A percentile compares a stretch with the other conserved stretches of the same genome.
Conservation (phyloP, 345 rosid genomes). For the Aurinia saxatilis region DNA sequence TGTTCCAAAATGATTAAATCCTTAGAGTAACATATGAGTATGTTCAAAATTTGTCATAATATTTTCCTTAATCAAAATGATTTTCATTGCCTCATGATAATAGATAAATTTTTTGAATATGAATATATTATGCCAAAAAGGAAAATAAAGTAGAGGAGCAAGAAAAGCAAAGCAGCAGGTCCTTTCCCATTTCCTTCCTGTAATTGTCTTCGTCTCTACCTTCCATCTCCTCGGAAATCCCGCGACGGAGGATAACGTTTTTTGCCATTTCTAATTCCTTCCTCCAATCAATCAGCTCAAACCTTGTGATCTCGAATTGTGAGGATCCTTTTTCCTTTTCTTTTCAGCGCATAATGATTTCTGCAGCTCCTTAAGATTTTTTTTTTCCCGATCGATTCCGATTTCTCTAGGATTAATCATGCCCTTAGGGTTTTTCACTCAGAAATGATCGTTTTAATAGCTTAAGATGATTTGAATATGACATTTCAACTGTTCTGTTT, state of each 20-base stretch:
- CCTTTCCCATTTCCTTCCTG: neutral
- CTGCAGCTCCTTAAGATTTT: neutral
- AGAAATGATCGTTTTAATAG: neutral
- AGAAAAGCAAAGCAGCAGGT: slow-evolving; percentile 18
- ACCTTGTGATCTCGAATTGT: slow-evolving; percentile 24
- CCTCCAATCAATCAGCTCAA: neutral
- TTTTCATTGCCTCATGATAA: too few relatives aligned
- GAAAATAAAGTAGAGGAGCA: slow-evolving; percentile 11
- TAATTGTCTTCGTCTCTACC: slow-evolving; percentile 16
- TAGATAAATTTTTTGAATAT: too few relatives aligned
- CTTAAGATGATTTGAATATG: slow-evolving; percentile 2
- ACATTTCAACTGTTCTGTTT: neutral
- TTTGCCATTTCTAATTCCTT: neutral
- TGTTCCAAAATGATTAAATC: too few relatives aligned
- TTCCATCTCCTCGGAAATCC: slow-evolving; percentile 14
- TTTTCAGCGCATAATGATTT: neutral
- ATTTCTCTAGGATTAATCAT: neutral
- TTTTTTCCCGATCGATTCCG: slow-evolving; percentile 13
- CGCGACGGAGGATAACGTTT: neutral
- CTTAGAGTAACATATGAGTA: too few relatives aligned
- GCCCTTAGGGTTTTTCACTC: neutral
- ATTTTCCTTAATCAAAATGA: too few relatives aligned
- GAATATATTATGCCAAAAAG: neutral
- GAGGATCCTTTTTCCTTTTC: neutral
- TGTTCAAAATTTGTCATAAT: too few relatives aligned